These are phyloP conservation scores for Syzygium aqueum DNA, from an alignment of 345 rosid genomes.

Conservation along the genomic window DNA sequence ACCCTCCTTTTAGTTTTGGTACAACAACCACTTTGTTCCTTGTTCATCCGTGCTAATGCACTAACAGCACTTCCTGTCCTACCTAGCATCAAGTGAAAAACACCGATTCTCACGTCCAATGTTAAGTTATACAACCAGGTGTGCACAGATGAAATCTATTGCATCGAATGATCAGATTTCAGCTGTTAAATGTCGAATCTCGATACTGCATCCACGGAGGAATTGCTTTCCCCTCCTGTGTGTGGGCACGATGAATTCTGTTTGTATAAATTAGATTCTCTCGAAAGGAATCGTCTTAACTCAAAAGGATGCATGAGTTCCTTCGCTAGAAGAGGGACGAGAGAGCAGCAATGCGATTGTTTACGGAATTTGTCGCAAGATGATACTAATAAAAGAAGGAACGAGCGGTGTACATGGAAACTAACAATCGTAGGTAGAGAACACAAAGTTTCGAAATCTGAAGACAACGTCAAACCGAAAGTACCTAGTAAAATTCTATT, in stretches of 20 bases:
- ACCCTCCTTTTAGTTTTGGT: not conserved
- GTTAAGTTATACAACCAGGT: not conserved
- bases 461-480: not conserved
- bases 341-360: not conserved
- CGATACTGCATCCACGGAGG: not conserved
- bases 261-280: not conserved
- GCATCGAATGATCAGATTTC: not conserved
- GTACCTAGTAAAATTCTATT: not conserved
- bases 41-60: not conserved
- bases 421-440: not conserved
- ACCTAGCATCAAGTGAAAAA: not conserved
- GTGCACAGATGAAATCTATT: not conserved
- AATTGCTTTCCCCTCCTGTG: not conserved
- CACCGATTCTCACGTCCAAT: not conserved
- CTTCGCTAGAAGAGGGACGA: not conserved
- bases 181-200: not conserved
- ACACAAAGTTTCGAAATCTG: not conserved
- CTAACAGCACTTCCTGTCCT: not conserved
- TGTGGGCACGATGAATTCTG: not conserved
- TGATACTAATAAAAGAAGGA: not conserved
- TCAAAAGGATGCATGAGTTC: not conserved
- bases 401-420: not conserved
- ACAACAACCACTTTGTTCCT: not conserved
- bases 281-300: not conserved
- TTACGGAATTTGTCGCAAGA: not conserved